A percentile compares a stretch with the other conserved stretches of the same genome.
These are phyloP conservation scores for Leishmania aethiopica DNA, from an alignment of 208 protist genomes.

Conservation along the genomic window DNA sequence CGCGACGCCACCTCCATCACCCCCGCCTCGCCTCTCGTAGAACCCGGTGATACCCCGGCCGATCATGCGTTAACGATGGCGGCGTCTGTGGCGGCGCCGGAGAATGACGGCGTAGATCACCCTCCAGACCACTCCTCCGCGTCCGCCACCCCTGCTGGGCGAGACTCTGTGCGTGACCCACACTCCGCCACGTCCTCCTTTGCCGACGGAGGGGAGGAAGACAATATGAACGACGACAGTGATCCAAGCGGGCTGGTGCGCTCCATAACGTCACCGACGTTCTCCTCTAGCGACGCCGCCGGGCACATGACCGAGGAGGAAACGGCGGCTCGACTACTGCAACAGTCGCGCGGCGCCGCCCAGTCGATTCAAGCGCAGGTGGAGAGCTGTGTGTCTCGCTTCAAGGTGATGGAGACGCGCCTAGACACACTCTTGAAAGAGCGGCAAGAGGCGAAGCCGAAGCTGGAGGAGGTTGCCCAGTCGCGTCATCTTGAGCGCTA, in stretches of 20 bases:
- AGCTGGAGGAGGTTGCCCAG: conserved; percentile 24
- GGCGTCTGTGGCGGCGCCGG: background rate
- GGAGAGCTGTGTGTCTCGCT: conserved; percentile 21
- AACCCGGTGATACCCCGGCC: background rate
- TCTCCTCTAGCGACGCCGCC: conserved; percentile 8
- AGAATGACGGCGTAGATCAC: background rate
- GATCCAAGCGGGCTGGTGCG: conserved; percentile 21
- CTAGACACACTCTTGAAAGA: conserved; percentile 22
- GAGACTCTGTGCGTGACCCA: conserved; percentile 11
- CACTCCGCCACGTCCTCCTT: conserved; percentile 16
- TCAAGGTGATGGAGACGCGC: conserved; percentile 23
- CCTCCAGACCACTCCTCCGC: conserved; percentile 14
- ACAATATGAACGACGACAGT: conserved; percentile 1
- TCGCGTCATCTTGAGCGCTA: conserved; percentile 13
- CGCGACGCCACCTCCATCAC: conserved; percentile 6
- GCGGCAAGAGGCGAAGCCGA: conserved; percentile 22
- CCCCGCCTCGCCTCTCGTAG: background rate
- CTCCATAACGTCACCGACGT: background rate
- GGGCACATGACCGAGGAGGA: conserved; percentile 11
- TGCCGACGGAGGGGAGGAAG: background rate
- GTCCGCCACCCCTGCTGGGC: conserved; percentile 21
- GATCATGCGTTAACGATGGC: background rate
- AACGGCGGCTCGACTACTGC: conserved; percentile 21
- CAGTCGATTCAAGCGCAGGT: conserved; percentile 27
- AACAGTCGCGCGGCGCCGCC: conserved; percentile 14